These are phyloP conservation scores for Zychaea mexicana DNA, from an alignment of 371 early-diverging fungal genomes.

Conservation along the genomic window DNA sequence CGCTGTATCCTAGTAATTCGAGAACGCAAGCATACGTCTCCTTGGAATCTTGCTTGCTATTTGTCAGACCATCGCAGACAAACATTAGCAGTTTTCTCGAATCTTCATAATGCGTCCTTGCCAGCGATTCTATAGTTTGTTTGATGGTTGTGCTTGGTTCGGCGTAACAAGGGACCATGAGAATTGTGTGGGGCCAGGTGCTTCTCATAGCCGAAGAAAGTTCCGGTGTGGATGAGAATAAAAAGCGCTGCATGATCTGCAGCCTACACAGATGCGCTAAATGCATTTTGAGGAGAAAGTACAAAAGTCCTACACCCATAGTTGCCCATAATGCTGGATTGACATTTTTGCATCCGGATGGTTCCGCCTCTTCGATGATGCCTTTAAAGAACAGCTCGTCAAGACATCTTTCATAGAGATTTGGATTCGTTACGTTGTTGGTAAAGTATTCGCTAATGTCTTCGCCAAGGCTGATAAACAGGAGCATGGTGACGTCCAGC, in stretches of 20 bases:
- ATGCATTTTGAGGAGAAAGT: constrained; percentile 48
- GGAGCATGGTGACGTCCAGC: constrained; percentile 34
- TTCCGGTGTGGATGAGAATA: constrained; percentile 31
- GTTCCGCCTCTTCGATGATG: constrained; percentile 23
- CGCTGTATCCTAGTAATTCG: constrained; percentile 44
- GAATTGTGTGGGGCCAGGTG: constrained; percentile 35
- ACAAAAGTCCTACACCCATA: constrained; percentile 39
- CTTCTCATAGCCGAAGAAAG: constrained; percentile 6
- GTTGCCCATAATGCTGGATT: constrained; percentile 55
- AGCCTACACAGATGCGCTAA: constrained; percentile 43
- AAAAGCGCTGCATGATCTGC: constrained; percentile 30
- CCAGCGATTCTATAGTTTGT: constrained; percentile 50
- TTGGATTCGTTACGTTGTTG: constrained; percentile 28
- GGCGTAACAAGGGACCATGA: constrained; percentile 47
- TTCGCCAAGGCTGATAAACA: constrained; percentile 43
- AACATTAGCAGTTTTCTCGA: constrained; percentile 50
- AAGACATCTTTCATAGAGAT: constrained; percentile 32
- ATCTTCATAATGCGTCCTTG: constrained; percentile 48
- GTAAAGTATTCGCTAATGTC: constrained; percentile 44
- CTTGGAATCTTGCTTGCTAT: constrained; percentile 22
- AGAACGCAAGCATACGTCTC: constrained; percentile 36
- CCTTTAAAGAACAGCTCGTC: constrained; percentile 37
- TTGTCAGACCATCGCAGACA: constrained; percentile 49
- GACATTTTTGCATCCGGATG: constrained; percentile 31
- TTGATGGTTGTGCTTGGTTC: constrained; percentile 44